phyloP scores from a whole-genome alignment of 2,329 filamentous ascomycete species.

The Ophiostoma novo-ulmi region DNA sequence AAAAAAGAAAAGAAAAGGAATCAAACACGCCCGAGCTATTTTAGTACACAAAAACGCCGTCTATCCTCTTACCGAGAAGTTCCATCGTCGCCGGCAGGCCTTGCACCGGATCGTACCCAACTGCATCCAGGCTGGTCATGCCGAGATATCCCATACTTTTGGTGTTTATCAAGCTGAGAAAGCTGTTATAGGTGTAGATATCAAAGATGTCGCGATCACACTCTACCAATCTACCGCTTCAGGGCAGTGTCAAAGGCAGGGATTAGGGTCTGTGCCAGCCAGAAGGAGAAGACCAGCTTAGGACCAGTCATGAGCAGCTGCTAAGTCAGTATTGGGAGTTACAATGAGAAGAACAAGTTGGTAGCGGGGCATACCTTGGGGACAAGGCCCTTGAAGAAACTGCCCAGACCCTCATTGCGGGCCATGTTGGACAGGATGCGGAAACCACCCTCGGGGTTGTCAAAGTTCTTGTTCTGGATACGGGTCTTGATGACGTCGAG shows the following conservation, averaged over 20 bases:
- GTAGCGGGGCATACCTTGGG: constrained; percentile 61
- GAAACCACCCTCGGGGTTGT: constrained; percentile 93
- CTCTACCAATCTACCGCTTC: constrained; percentile 24
- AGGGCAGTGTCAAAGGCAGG: constrained; percentile 66
- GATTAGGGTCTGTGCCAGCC: constrained; percentile 97
- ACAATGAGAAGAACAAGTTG: neutral
- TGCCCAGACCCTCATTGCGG: constrained; percentile 74
- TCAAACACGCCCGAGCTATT: constrained; percentile 17
- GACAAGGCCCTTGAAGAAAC: constrained; percentile 96
- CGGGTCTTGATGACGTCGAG: constrained; percentile 97
- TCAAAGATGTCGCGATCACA: neutral
- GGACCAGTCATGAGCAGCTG: constrained; percentile 95
- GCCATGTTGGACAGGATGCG: constrained; percentile 89
- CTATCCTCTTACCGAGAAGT: constrained; percentile 12
- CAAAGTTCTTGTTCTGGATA: constrained; percentile 98
- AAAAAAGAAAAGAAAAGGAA: constrained; percentile 6
- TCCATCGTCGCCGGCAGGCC: constrained; percentile 7
- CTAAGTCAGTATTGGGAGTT: neutral
- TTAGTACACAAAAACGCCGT: constrained; percentile 24
- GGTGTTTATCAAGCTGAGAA: neutral
- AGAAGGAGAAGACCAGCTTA: constrained; percentile 99
- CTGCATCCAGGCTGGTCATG: neutral
- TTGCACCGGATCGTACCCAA: neutral
- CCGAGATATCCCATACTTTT: constrained; percentile 1
- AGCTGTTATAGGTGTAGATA: neutral